Base-by-base conservation (phyloP, 805 yeast species). In the Kodamaea neixiangensis region DNA sequence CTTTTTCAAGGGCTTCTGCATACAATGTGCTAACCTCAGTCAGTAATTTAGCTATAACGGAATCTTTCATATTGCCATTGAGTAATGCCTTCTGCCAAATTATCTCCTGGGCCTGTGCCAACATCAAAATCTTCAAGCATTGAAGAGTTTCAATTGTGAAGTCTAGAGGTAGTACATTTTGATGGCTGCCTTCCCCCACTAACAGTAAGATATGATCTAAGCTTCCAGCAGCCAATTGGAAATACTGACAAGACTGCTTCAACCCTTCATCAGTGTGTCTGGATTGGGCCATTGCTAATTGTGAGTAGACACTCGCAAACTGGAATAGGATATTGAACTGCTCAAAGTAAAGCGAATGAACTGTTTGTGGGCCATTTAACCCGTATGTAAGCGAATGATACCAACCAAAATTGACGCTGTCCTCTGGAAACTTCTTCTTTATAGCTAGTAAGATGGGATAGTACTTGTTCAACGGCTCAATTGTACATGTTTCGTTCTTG, bases 81-180 rank as follows among this genome's bases (percentile, higher is more conserved):
- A 74, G 66, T 3, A 71, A 48, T 0, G 96, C 90, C 58, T 85
- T 84, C 44, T 79, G 82, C 97, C 97, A 91, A 46, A 86, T 82
- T 10, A 82, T 77, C 61, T 92, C 97, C 66, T 91, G 97, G 0
- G 96, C 94, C 60, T 89, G 96, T 0, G 96, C 94, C 37, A 87
- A 62, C 80, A 81, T 80, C 33, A 90, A 60, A 10, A 63, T 57
- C 34, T 75, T 67, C 48, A 91, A 67, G 14, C 83, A 72, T 10
- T 71, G 67, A 7, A 87, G 59, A 0, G 89, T 80, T 10, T 75
- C 75, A 1, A 51, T 40, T 37, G 81, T 81, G 13, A 88, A 66
- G 47, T 82, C 89, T 76, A 75, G 7, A 64, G 61, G 56, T 4
- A 35, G 37, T 11, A 41, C 39, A n/a, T 14, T 42, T 19, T 43